Evolutionary conservation across 352 stramenopile species (phyloP).

Genomic region (Albugo laibachii): DNA sequence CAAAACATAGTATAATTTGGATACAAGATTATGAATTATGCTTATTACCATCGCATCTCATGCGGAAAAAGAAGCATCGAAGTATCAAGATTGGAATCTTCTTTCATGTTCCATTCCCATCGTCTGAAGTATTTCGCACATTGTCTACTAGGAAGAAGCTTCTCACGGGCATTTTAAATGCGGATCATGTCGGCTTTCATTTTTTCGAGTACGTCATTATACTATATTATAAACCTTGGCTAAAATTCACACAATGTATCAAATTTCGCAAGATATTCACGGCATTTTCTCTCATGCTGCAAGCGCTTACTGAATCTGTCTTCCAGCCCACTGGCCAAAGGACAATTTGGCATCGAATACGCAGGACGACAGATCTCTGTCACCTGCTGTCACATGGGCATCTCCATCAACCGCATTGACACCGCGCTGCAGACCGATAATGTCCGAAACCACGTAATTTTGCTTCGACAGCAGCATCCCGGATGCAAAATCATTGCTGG

Average conservation of each 20-base stretch:
- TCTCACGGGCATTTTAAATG: constrained; percentile 76
- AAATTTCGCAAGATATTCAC: constrained; percentile 18
- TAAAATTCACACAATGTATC: not conserved
- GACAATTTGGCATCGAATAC: constrained; percentile 87
- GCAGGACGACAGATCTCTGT: constrained; percentile 87
- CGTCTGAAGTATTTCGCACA: constrained; percentile 94
- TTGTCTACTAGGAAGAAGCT: constrained; percentile 85
- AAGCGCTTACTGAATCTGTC: constrained; percentile 86
- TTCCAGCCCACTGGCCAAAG: constrained; percentile 82
- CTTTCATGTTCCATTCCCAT: constrained; percentile 96
- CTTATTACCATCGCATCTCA: constrained; percentile 91
- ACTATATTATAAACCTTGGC: not conserved
- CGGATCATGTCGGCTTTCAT: constrained; percentile 87
- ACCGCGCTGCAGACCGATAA: constrained; percentile 17
- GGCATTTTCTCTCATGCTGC: constrained; percentile 84
- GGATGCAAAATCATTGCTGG: constrained; percentile 81
- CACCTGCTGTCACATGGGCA: constrained; percentile 87
- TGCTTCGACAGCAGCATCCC: constrained; percentile 32
- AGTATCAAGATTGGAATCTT: constrained; percentile 90
- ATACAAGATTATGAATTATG: constrained; percentile 97
- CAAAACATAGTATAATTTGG: constrained; percentile 82
- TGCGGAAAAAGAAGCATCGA: constrained; percentile 41
- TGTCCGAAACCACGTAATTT: constrained; percentile 30
- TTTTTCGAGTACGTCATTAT: constrained; percentile 76
- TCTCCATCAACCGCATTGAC: constrained; percentile 34